Evolutionary conservation across 2,329 filamentous ascomycete species (phyloP), one percentile per base, ranked within the genome.

Genomic region (Xylariomycetidae sp.): DNA sequence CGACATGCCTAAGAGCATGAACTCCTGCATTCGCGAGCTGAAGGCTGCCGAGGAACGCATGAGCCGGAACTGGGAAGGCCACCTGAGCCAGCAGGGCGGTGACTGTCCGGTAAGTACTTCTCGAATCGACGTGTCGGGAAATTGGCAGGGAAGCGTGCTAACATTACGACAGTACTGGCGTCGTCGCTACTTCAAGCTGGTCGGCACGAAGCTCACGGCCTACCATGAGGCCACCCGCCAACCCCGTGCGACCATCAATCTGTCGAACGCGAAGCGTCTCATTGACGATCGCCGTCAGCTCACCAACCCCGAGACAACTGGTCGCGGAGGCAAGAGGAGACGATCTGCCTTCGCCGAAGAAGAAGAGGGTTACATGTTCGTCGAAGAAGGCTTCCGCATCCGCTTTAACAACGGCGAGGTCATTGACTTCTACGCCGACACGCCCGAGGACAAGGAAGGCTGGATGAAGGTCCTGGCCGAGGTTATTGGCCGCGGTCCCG

Each of bases 1-100:
- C 12, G 90, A 96, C 48, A 95, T 98, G 87, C 92, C 92, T 34
- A 96, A 96, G 79, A 95, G 89, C 67, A 95, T 98, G 89, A 94
- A 92, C 61, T 85, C 86, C 26, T 95, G 88, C 59, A 84, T 96
- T 48, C 77, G 92, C 13, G 92, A 96, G 65, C 79, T 98, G 64
- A 86, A 84, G 61, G 86, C 90, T 32, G 88, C 90, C 2, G 88
- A 95, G 57, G 83, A 85, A 57, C 74, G 85, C 41, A 75, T 84
- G 42, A 72, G 82, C 30, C 79, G 83, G 42, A 82, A 79, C 49
- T 94, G 77, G 70, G 90, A 98, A 60, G 90, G 92, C 19, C 80
- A 84, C 53, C 67, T 98, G 39, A 95, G 89, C 58, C 92, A 98
- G 58, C 92, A 98, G 64, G 92, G 92, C 56, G 92, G 92, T 49